Evolutionary conservation across 345 rosid genomes (phyloP).

Genomic region (Heritiera fomes): DNA sequence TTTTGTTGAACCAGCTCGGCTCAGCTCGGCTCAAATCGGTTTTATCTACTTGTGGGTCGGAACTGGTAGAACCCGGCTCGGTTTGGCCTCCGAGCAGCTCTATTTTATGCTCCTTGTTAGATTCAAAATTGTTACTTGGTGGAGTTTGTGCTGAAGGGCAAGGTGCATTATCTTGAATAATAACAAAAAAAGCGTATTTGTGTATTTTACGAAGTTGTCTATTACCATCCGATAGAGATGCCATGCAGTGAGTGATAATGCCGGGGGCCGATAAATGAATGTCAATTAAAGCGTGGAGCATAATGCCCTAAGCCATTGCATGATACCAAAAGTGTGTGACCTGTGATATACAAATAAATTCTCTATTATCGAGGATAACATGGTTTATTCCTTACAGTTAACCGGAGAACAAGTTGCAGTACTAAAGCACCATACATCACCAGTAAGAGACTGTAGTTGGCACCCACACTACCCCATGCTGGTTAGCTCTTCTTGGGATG

Average conservation of each 20-base stretch:
- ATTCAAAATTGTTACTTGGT: background rate
- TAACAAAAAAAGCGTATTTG: too few relatives aligned
- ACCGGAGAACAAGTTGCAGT: slow-evolving; percentile 70
- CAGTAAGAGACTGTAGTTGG: slow-evolving; percentile 94
- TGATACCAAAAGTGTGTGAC: background rate
- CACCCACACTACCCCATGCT: slow-evolving; percentile 79
- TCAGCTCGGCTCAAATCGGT: too few relatives aligned
- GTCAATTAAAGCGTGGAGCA: background rate
- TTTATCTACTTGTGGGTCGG: too few relatives aligned
- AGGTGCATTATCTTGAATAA: too few relatives aligned
- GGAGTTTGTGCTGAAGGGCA: background rate
- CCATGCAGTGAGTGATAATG: background rate
- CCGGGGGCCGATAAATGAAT: background rate
- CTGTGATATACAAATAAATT: background rate
- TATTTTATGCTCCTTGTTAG: background rate
- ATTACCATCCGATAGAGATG: background rate
- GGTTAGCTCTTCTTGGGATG: slow-evolving; percentile 95
- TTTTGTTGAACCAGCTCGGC: too few relatives aligned
- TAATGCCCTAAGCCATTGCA: background rate
- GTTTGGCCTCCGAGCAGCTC: too few relatives aligned
- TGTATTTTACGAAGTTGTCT: background rate
- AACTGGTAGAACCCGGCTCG: too few relatives aligned
- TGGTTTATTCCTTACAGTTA: slow-evolving; percentile 42
- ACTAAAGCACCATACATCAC: slow-evolving; percentile 64
- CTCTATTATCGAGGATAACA: background rate